These are phyloP conservation scores for Populus tremula DNA, from an alignment of 345 rosid species.

Conservation along the genomic window DNA sequence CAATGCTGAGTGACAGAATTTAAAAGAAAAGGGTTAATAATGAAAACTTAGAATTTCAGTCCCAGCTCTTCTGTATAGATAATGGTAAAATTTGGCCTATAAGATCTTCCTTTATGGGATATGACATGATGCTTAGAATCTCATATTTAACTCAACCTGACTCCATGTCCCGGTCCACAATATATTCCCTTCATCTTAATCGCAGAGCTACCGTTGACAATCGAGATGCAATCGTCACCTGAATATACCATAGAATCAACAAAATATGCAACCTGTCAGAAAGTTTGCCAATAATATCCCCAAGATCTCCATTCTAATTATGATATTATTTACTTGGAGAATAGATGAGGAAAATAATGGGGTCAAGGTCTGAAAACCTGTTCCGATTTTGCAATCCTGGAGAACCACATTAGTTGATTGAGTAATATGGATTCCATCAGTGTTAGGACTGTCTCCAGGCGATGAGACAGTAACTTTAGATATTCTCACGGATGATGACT, in stretches of 20 bases:
- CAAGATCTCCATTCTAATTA: background rate
- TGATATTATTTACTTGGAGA: background rate
- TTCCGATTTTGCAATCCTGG: conserved; percentile 90
- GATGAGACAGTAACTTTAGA: conserved; percentile 62
- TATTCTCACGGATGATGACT: conserved; percentile 58
- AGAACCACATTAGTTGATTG: conserved; percentile 70
- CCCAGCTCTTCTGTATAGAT: background rate
- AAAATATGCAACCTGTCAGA: conserved; percentile 2
- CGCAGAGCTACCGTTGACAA: conserved; percentile 70
- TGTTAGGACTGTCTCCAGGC: conserved; percentile 94
- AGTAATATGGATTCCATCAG: conserved; percentile 90
- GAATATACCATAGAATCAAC: conserved; percentile 26
- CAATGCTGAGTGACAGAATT: conserved; percentile 49
- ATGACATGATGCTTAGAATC: background rate
- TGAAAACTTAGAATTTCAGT: background rate
- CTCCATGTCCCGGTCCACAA: conserved; percentile 98
- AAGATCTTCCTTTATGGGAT: background rate
- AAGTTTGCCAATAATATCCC: background rate
- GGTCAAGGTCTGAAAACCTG: conserved; percentile 50
- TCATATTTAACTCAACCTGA: conserved; percentile 49
- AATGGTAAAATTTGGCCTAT: background rate
- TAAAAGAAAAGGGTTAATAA: background rate
- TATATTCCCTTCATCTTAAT: conserved; percentile 82
- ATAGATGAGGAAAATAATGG: background rate
- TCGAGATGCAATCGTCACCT: conserved; percentile 94